Evolutionary conservation across 2,329 filamentous ascomycete genomes (phyloP), one percentile per base, ranked within the genome.

Genomic region (Xylariaceae sp.): DNA sequence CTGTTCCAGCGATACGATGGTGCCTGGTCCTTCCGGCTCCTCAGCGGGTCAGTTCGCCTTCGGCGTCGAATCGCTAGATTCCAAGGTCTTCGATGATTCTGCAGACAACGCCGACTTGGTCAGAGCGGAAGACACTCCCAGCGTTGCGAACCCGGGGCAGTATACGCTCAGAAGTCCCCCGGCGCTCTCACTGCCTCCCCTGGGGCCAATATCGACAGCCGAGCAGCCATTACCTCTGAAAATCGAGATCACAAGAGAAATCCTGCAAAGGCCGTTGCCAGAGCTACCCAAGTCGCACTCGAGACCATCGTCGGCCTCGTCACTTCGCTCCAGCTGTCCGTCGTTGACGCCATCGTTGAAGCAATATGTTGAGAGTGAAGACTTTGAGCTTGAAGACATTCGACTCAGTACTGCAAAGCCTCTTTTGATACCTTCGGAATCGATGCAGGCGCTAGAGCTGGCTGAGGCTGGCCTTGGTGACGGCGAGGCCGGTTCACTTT

Each of bases 311-410:
- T 57, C 55, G 2, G 43, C 38, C 14, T 52, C 45, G 8, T 56
- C 53, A 8, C 24, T 52, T 3, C 38, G 43, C 16, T 57, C 53
- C 5, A 50, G 35, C 27, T 55, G 55, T 16, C 53, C 53, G 18
- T 57, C 55, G 3, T 37, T 57, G 15, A 57, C 55, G 9, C 51
- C 55, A 6, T 57, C 53, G 6, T 32, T 57, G 29, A 48, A 43
- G 33, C 43, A 49, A 18, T 57, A 55, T 14, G 52, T 46, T 21
- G 49, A 57, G 16, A 52, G 51, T 29, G 53, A 48, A n/a, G 51
- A 52, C 24, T 57, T 57, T 11, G 46, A 50, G 17, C 46, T 49
- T 8, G 55, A 57, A 19, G 50, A 56, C 2, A 46, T 57, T 19
- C 39, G 40, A 18, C 27, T 57, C 4, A 43, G 45, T 21, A 50